Base-by-base conservation (phyloP, 2,329 filamentous ascomycete genomes). In the Alternaria gansuensis region DNA sequence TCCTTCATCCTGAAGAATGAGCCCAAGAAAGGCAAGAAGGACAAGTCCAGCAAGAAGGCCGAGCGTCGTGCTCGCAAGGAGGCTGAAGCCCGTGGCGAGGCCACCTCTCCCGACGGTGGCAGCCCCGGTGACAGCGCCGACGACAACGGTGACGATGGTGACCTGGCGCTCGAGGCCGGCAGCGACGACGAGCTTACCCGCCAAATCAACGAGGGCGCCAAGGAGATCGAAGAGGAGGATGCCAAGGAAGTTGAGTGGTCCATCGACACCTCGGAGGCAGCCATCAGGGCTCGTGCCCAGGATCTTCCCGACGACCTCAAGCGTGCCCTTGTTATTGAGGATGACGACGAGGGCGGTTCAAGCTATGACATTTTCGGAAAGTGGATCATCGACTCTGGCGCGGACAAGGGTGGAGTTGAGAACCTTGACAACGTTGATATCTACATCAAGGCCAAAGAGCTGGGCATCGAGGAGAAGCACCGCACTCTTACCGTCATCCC, bases 1-100 rank as follows among this genome's bases (percentile, higher is more conserved):
- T 91, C 92, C 64, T 99, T 97, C 84, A 97, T 99, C 78, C 82
- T 98, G 78, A 98, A 98, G 87, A 96, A 95, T 78, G 89, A 92
- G 79, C 90, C 92, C 71, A 96, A 96, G 84, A 92, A 92, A 80
- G 87, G 87, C 73, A 97, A 97, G 87, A 97, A 96, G 82, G 92
- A 97, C 84, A 98, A 97, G 85, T 90, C 92, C 55, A 91, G 91
- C 80, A 96, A 95, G 84, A 95, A 95, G 78, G 90, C 92, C 74
- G 82, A 83, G 53, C 92, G 93, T 77, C 93, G 90, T 80, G 93
- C 93, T 69, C 94, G 92, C 83, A 90, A 92, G 80, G 88, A 87
- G 74, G 85, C 84, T 61, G 82, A 83, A 66, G 79, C 82, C 67
- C 87, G 87, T 65, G 85, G 83, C 60, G 80, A 80, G 54, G 81